Percentiles rank a stretch among this genome's conserved stretches.
Evolutionary conservation across 106 monocot genomes (phyloP).

Genomic region (Allium fistulosum): DNA sequence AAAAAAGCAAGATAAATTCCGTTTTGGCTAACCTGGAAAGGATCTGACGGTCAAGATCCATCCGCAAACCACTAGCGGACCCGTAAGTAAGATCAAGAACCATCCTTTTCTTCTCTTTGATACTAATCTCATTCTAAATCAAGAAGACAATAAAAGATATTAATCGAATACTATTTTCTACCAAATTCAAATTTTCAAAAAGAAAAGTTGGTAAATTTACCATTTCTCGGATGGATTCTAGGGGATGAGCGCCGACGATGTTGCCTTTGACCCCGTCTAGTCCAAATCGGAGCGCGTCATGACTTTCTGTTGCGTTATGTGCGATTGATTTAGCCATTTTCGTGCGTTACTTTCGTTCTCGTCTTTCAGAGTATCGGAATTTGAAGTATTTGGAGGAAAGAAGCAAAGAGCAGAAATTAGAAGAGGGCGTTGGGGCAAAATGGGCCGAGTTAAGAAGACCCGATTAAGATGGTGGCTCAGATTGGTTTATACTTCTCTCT

Average conservation of each 20-base stretch:
- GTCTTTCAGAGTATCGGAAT: too few species aligned
- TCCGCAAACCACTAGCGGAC: conserved; percentile 63
- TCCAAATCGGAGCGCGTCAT: conserved; percentile 75
- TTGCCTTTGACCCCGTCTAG: conserved; percentile 68
- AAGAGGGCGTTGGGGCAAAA: too few species aligned
- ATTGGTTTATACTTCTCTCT: too few species aligned
- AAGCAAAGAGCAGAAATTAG: too few species aligned
- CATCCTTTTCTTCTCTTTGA: conserved; percentile 72
- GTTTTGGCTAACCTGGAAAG: conserved; percentile 44
- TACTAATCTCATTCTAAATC: conserved; percentile 31
- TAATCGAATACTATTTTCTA: too few species aligned
- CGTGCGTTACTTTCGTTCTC: not conserved
- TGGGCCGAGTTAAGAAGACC: too few species aligned
- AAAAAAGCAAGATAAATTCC: too few species aligned
- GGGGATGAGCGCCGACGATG: conserved; percentile 67
- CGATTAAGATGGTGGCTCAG: too few species aligned
- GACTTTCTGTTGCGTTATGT: conserved; percentile 6
- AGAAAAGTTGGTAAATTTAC: conserved; percentile 23
- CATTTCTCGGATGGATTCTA: conserved; percentile 42
- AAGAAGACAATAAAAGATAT: not conserved
- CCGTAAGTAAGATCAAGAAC: conserved; percentile 65
- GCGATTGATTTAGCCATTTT: conserved; percentile 8
- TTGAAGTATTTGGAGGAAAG: too few species aligned
- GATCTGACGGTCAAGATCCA: conserved; percentile 89
- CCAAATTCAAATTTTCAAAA: conserved; percentile 7